Percentiles rank a stretch among this genome's conserved stretches.
Conservation (phyloP, 1,284 basidiomycete species). For the Heterobasidion irregulare region DNA sequence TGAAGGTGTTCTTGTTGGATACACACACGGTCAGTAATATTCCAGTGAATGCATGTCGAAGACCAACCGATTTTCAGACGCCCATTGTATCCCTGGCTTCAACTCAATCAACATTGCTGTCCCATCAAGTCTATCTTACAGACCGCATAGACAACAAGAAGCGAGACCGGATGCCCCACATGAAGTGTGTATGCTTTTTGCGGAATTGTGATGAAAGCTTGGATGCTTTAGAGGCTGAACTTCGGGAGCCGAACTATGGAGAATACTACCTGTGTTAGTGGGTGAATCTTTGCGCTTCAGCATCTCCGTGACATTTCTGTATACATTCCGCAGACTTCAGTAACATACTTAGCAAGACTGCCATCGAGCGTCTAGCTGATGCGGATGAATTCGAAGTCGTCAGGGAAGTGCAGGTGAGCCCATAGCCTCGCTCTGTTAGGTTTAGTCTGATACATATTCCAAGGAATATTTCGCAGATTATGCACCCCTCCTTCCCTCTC, state of each 20-base stretch:
- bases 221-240: conserved; percentile 75
- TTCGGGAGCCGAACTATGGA: conserved; percentile 88
- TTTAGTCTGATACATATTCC: conserved; percentile 15
- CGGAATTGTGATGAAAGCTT: conserved; percentile 78
- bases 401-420: conserved; percentile 84
- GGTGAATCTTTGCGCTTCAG: conserved; percentile 36
- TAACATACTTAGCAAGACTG: conserved; percentile 83
- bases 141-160: conserved; percentile 92
- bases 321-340: conserved; percentile 71
- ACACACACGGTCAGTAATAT: conserved; percentile 73
- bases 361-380: conserved; percentile 90
- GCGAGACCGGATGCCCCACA: conserved; percentile 87
- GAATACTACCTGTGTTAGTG: conserved; percentile 97
- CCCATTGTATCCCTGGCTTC: conserved; percentile 94
- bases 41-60: background rate
- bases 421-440: background rate
- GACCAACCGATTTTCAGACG: conserved; percentile 47
- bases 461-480: conserved; percentile 97
- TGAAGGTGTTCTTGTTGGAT: conserved; percentile 98
- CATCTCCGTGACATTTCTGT: conserved; percentile 11
- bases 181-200: conserved; percentile 95
- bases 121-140: conserved; percentile 96
- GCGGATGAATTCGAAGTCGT: conserved; percentile 97
- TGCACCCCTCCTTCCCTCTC: conserved; percentile 75
- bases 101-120: conserved; percentile 90